Base-by-base conservation (phyloP, 2,329 filamentous ascomycete genomes). In the Sarocladium oryzae region DNA sequence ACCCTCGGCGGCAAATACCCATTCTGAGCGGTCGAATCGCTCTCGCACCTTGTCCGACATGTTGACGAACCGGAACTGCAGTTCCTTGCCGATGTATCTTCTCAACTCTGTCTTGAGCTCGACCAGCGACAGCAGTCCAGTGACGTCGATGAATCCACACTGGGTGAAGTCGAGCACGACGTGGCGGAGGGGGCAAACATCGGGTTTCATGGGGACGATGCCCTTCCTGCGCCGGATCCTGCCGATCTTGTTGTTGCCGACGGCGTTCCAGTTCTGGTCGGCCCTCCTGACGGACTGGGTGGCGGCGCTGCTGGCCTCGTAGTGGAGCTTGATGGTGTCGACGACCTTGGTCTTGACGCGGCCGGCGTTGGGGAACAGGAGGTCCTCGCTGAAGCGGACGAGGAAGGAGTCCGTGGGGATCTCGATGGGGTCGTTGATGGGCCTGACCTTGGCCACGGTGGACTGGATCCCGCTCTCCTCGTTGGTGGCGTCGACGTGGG, bases 361-460 rank as follows among this genome's bases (percentile, higher is more conserved):
- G 52, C 79, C 77, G 2, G 80, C 79, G 58, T 85, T 84, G 54
- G 74, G 76, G 66, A 84, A 85, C 63, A 84, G 77, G 32, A 84
- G 66, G 1, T 76, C 74, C 52, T 81, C 76, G 32, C 71, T 73
- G 62, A 82, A 80, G 3, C 69, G 69, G 59, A 84, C 78, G 32
- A 84, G 66, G 26, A 76, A 77, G 1, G 74, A 72, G 56, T 82
- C 79, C 2, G 69, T 63, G 1, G 68, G 73, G 21, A 73, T 61
- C 4, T 61, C 61, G 0, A 63, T 54, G 2, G 58, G 55, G 16
- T 55, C 53, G 6, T 50, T 50, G 9, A 51, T 41, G 1, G 35
- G 61, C 20, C 49, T 58, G 32, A 37, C 56, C 53, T 41, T 60
- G 30, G 8, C 56, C 53, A 37, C 56, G 52, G 46, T 65, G 61